phyloP scores from a whole-genome alignment of 441 rosid species.

The Rhodomyrtus psidioides region DNA sequence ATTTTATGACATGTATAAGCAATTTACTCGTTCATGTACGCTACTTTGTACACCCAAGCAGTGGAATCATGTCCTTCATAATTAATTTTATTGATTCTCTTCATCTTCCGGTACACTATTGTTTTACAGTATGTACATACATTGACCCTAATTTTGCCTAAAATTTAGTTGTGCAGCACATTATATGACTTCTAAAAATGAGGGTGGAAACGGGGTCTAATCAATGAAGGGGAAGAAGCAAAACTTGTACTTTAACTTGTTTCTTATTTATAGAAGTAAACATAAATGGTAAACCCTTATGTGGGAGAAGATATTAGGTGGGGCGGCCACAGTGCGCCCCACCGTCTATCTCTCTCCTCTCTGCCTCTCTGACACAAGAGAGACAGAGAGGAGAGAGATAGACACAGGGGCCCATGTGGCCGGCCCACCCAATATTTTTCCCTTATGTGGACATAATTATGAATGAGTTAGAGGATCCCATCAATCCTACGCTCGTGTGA shows the following conservation, averaged over 20 bases:
- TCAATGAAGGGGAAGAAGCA: neutral
- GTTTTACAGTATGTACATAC: neutral
- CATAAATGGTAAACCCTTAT: neutral
- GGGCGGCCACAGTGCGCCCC: no score
- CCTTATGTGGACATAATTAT: neutral
- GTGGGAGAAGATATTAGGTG: no score
- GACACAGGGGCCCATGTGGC: no score
- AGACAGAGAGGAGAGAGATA: no score
- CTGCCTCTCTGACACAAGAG: no score
- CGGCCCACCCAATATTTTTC: no score
- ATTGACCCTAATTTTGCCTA: neutral
- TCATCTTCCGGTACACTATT: neutral
- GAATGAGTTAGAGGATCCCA: neutral
- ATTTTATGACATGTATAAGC: neutral
- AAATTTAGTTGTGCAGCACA: neutral
- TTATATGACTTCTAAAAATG: neutral
- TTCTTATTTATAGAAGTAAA: neutral
- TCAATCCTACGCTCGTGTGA: neutral
- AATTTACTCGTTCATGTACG: neutral
- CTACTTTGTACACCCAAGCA: neutral
- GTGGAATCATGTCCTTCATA: neutral
- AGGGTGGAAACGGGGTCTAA: neutral
- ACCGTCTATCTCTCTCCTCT: no score
- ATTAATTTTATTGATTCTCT: neutral
- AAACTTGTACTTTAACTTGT: neutral